phyloP scores from a whole-genome alignment of 2,329 filamentous ascomycete species.

The Chaetomium globosum region DNA sequence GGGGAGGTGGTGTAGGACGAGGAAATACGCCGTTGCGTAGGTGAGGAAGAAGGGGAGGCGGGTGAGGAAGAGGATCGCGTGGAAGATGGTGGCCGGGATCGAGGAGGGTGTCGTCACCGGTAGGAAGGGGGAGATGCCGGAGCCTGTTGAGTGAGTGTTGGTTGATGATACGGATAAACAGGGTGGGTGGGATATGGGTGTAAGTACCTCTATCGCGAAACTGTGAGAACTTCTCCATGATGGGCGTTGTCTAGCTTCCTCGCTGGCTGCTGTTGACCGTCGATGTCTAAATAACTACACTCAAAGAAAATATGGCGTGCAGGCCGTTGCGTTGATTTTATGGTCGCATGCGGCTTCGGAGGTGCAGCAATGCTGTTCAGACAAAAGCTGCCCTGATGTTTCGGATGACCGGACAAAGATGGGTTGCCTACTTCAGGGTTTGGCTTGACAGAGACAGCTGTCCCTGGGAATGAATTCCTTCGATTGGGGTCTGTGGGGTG shows the following conservation, averaged over 20 bases:
- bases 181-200: slow-evolving; percentile 27
- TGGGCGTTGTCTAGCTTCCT: slow-evolving; percentile 12
- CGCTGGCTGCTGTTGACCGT: too few species aligned
- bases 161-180: not conserved
- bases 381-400: not conserved
- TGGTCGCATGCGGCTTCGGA: not conserved
- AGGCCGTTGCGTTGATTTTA: not conserved
- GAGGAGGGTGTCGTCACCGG: slow-evolving; percentile 71
- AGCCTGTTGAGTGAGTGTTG: slow-evolving; percentile 60
- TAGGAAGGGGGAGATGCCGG: slow-evolving; percentile 94
- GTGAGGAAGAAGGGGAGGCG: slow-evolving; percentile 77
- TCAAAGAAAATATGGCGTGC: not conserved
- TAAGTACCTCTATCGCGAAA: slow-evolving; percentile 80
- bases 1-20: slow-evolving; percentile 80
- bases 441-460: not conserved
- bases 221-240: slow-evolving; percentile 93
- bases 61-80: slow-evolving; percentile 74
- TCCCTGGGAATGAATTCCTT: not conserved
- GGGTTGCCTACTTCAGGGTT: not conserved
- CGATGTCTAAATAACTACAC: too few species aligned
- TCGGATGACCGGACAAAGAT: not conserved
- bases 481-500: not conserved
- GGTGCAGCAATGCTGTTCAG: not conserved
- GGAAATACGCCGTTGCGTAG: slow-evolving; percentile 71
- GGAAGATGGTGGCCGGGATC: slow-evolving; percentile 63